Conservation (phyloP, 768 basidiomycete genomes). For the Hydnomerulius pinastri region DNA sequence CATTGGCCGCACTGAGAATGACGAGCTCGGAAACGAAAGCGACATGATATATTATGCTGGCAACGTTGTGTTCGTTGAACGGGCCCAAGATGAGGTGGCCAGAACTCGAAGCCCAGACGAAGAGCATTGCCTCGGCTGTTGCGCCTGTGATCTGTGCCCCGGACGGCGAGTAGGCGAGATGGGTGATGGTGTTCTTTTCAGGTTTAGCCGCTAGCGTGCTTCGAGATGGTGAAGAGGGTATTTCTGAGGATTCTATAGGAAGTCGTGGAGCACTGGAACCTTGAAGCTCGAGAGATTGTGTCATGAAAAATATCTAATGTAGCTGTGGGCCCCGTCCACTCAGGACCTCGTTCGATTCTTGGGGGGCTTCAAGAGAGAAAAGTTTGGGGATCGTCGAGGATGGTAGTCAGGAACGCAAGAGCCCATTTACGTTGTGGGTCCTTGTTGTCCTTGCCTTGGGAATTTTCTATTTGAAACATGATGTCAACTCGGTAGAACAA, state of each 20-base stretch:
- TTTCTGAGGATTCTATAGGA: background rate
- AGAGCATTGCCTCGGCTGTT: background rate
- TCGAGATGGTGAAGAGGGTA: background rate
- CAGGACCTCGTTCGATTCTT: no score
- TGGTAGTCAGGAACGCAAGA: background rate
- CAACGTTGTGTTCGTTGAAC: background rate
- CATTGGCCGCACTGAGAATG: background rate
- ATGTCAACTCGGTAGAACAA: background rate
- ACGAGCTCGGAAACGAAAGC: background rate
- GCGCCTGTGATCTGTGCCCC: slow-evolving; percentile 7
- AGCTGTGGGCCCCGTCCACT: background rate
- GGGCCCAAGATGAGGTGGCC: background rate
- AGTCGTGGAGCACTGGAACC: background rate
- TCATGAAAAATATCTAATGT: background rate
- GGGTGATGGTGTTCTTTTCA: background rate
- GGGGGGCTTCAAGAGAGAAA: background rate
- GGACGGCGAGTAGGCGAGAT: slow-evolving; percentile 10
- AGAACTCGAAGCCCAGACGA: slow-evolving; percentile 1
- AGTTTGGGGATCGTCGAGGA: background rate
- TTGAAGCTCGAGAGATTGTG: background rate
- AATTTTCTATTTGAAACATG: background rate
- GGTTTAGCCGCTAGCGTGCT: background rate
- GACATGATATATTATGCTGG: background rate
- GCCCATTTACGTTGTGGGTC: background rate
- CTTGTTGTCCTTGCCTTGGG: background rate